Percentiles rank a stretch among this genome's conserved stretches.
phyloP scores from a whole-genome alignment of 352 stramenopile genomes.

The Bremia lactucae region DNA sequence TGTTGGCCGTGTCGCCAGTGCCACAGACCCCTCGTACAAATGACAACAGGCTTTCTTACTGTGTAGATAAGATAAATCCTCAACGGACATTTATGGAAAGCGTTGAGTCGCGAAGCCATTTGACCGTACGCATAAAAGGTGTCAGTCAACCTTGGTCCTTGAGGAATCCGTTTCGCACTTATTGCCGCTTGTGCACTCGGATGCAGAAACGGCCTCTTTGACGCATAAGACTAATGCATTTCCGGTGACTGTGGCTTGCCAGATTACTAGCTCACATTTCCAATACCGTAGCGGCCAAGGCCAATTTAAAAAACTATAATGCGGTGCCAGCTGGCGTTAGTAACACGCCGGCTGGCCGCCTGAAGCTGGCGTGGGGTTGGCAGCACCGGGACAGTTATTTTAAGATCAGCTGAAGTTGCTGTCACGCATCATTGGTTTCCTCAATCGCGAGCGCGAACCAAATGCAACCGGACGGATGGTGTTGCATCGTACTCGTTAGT shows the following conservation, averaged over 20 bases:
- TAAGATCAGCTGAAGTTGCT: slow-evolving; percentile 5
- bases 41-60: not conserved
- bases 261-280: too few relatives aligned
- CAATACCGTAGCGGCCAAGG: not conserved
- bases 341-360: slow-evolving; percentile 20
- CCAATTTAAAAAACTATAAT: too few relatives aligned
- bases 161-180: slow-evolving; percentile 9
- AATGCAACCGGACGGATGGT: not conserved
- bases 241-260: slow-evolving; percentile 6
- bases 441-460: not conserved
- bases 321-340: slow-evolving; percentile 18
- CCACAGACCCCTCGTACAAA: too few relatives aligned
- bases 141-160: slow-evolving; percentile 1
- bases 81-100: slow-evolving; percentile 18
- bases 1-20: too few relatives aligned
- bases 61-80: not conserved
- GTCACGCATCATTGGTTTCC: not conserved
- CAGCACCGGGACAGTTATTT: slow-evolving; percentile 4
- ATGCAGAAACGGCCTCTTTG: slow-evolving; percentile 3
- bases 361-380: slow-evolving; percentile 8
- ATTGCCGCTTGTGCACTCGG: slow-evolving; percentile 2
- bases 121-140: slow-evolving; percentile 2
- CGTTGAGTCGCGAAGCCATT: slow-evolving; percentile 11
- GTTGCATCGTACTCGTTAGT: slow-evolving; percentile 1
- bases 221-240: slow-evolving; percentile 12